A percentile compares a stretch with the other conserved stretches of the same genome.
Conservation (phyloP, 2,329 filamentous ascomycete genomes). For the Plectosphaerella cucumerina region DNA sequence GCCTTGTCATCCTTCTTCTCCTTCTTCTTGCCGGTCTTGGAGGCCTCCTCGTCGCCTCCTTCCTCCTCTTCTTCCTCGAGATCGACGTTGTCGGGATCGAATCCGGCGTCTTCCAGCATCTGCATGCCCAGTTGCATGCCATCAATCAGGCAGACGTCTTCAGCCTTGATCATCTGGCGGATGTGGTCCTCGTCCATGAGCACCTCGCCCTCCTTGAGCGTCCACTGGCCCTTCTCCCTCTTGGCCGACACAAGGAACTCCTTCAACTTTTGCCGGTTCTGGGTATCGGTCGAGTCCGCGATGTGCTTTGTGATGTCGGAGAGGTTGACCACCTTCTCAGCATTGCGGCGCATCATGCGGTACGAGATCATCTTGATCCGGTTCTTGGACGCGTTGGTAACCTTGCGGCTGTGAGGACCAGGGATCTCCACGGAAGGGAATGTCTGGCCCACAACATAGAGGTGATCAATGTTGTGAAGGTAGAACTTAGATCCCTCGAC, state of each 20-base stretch:
- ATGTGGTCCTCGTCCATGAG: slow-evolving; percentile 78
- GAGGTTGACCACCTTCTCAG: slow-evolving; percentile 64
- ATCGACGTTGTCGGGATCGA: slow-evolving; percentile 59
- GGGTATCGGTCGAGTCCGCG: slow-evolving; percentile 87
- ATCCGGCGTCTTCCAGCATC: slow-evolving; percentile 86
- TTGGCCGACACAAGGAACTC: slow-evolving; percentile 93
- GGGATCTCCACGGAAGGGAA: slow-evolving; percentile 91
- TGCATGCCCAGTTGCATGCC: slow-evolving; percentile 95
- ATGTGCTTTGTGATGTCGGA: slow-evolving; percentile 90
- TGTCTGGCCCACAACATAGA: slow-evolving; percentile 88
- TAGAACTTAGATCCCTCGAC: slow-evolving; percentile 75
- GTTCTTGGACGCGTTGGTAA: slow-evolving; percentile 96
- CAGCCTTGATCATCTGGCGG: slow-evolving; percentile 85
- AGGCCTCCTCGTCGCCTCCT: slow-evolving; percentile 39
- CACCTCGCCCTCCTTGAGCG: slow-evolving; percentile 65
- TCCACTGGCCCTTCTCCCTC: slow-evolving; percentile 78
- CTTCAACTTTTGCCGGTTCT: slow-evolving; percentile 94
- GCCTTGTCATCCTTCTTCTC: slow-evolving; percentile 47
- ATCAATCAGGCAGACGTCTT: slow-evolving; percentile 91
- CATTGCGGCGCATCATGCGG: slow-evolving; percentile 76
- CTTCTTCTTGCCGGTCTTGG: slow-evolving; percentile 29
- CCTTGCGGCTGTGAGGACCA: slow-evolving; percentile 87
- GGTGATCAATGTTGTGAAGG: slow-evolving; percentile 82
- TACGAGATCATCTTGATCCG: slow-evolving; percentile 94
- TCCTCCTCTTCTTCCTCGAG: slow-evolving; percentile 60